A percentile compares a stretch with the other conserved stretches of the same genome.
These are phyloP conservation scores for Basidioascus undulatus DNA, from an alignment of 768 basidiomycete genomes.

Conservation along the genomic window DNA sequence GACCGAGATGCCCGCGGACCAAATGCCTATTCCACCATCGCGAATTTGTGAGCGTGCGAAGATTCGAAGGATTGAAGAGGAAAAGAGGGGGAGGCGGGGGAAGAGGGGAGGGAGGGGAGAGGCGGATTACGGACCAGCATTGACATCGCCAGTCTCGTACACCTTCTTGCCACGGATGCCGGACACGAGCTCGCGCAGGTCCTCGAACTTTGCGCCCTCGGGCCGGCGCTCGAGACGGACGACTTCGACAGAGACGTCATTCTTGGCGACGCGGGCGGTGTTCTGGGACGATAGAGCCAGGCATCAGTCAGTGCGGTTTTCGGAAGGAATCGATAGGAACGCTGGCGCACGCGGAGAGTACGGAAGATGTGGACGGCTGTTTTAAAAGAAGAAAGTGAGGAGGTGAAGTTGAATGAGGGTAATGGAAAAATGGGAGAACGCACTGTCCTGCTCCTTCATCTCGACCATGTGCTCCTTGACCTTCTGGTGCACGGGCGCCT, in stretches of 20 bases:
- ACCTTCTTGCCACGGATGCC: conserved; percentile 21
- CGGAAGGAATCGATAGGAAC: no score
- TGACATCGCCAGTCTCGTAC: conserved; percentile 51
- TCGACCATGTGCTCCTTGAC: conserved; percentile 77
- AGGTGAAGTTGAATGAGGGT: not conserved
- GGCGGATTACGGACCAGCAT: conserved; percentile 58
- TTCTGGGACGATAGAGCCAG: conserved; percentile 23
- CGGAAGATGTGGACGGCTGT: conserved; percentile 60
- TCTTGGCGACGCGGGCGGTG: conserved; percentile 67
- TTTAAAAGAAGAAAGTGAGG: not conserved
- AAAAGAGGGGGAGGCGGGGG: not conserved
- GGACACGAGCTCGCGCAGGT: conserved; percentile 36
- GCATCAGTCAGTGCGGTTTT: conserved; percentile 8
- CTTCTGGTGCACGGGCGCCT: conserved; percentile 63
- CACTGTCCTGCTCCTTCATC: conserved; percentile 49
- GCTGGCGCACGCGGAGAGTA: conserved; percentile 36
- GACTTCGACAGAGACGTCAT: conserved; percentile 58
- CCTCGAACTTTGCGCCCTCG: conserved; percentile 70
- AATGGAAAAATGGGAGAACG: not conserved
- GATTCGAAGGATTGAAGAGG: no score
- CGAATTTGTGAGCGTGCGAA: not conserved
- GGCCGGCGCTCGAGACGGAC: conserved; percentile 56
- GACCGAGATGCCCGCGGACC: conserved; percentile 17
- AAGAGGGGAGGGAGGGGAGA: conserved; percentile 8
- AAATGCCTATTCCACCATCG: conserved; percentile 36